Evolutionary conservation across 371 early-diverging fungal genomes (phyloP).

Genomic region (Zopfochytrium polystomum): DNA sequence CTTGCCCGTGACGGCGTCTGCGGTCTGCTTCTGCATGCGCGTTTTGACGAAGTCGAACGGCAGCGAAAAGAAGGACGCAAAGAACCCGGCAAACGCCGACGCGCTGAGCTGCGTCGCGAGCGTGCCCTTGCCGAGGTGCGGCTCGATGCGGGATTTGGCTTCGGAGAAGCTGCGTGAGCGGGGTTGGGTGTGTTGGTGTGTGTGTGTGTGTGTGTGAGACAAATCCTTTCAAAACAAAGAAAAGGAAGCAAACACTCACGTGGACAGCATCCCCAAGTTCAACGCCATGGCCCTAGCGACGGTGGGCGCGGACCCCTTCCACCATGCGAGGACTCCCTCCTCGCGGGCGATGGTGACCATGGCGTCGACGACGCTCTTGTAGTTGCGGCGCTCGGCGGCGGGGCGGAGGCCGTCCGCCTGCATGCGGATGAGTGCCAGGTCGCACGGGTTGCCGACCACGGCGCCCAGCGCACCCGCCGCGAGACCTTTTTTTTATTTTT

Average conservation of each 20-base stretch:
- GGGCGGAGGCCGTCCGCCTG: constrained; percentile 44
- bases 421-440: constrained; percentile 42
- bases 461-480: constrained; percentile 47
- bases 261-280: constrained; percentile 48
- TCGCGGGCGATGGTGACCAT: constrained; percentile 33
- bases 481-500: too few relatives aligned
- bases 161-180: constrained; percentile 38
- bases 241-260: constrained; percentile 17
- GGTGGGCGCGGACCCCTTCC: constrained; percentile 45
- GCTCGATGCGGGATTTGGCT: constrained; percentile 38
- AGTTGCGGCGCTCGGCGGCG: constrained; percentile 31
- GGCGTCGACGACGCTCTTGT: constrained; percentile 39
- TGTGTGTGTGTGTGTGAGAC: not conserved
- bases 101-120: constrained; percentile 30
- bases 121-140: constrained; percentile 28
- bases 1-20: constrained; percentile 30
- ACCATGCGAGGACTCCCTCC: constrained; percentile 44
- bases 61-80: constrained; percentile 44
- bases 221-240: not conserved
- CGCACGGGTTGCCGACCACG: constrained; percentile 39
- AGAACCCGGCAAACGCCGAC: constrained; percentile 48
- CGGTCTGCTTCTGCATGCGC: constrained; percentile 41
- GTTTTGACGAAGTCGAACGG: constrained; percentile 53
- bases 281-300: constrained; percentile 47
- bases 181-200: too few relatives aligned